Conservation (phyloP, 2,329 filamentous ascomycete species). For the Phaeosphaeriaceae sp. region DNA sequence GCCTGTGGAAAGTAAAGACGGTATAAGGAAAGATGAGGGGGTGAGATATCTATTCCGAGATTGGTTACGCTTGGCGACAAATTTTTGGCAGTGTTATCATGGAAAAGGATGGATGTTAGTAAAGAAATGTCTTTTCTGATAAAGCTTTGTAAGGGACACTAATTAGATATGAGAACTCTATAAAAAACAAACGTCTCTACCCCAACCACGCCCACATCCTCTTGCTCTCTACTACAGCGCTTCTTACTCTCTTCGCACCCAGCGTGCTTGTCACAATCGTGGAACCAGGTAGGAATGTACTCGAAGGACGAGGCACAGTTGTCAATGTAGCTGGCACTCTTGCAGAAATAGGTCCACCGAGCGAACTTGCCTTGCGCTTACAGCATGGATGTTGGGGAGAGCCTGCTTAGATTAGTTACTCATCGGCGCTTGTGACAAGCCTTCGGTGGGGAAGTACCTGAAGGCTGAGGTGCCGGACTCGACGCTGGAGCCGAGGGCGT, state of each 20-base stretch:
- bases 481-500: not conserved
- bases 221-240: not conserved
- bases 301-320: not conserved
- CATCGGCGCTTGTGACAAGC: not conserved
- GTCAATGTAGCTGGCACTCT: not conserved
- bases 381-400: slow-evolving; percentile 3
- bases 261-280: not conserved
- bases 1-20: too few relatives aligned
- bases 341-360: not conserved
- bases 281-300: not conserved
- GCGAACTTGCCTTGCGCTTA: not conserved
- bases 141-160: too few relatives aligned
- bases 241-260: not conserved
- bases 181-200: too few relatives aligned
- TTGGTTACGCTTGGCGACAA: too few relatives aligned
- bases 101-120: too few relatives aligned
- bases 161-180: too few relatives aligned
- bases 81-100: too few relatives aligned
- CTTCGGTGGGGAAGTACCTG: not conserved
- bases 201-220: too few relatives aligned
- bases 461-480: not conserved
- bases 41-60: too few relatives aligned
- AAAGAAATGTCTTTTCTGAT: too few relatives aligned
- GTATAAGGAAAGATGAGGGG: too few relatives aligned
- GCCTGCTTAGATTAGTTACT: not conserved